A percentile compares a stretch with the other conserved stretches of the same genome.
These are phyloP conservation scores for Carex scoparia DNA, from an alignment of 176 grass and related monocot species.

Conservation along the genomic window DNA sequence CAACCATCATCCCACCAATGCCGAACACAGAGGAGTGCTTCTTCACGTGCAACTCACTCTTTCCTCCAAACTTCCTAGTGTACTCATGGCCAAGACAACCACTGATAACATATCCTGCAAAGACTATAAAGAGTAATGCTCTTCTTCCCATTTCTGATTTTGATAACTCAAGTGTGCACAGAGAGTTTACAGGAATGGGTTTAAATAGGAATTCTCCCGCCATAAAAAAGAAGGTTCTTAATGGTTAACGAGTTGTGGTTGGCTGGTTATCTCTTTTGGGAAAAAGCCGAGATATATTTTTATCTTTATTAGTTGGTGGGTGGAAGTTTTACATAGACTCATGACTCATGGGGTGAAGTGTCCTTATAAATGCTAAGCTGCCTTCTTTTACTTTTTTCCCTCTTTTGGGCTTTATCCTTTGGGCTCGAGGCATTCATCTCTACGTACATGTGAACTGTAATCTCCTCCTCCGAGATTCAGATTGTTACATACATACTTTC, in stretches of 20 bases:
- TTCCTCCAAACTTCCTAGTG: slow-evolving; percentile 9
- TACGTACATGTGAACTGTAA: neutral
- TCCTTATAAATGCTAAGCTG: slow-evolving; percentile 18
- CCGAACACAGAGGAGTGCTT: neutral
- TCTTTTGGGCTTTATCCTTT: neutral
- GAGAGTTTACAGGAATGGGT: neutral
- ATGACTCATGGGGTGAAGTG: slow-evolving; percentile 6
- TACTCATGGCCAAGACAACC: slow-evolving; percentile 6
- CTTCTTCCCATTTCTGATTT: slow-evolving; percentile 20
- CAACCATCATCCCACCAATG: neutral
- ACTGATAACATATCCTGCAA: slow-evolving; percentile 9
- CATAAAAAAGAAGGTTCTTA: slow-evolving; percentile 12
- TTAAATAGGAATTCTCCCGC: slow-evolving; percentile 31
- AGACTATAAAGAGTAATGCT: slow-evolving; percentile 15
- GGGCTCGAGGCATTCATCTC: neutral
- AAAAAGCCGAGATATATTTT: neutral
- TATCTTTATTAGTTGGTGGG: slow-evolving; percentile 31
- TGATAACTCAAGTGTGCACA: neutral
- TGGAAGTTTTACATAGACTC: slow-evolving; percentile 18
- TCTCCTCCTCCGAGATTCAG: neutral
- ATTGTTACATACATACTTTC: neutral
- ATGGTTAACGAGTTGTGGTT: neutral
- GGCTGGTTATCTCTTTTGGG: neutral
- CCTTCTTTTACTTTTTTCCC: neutral
- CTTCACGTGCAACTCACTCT: slow-evolving; percentile 1